Evolutionary conservation across 148 eudicot genomes (phyloP), one percentile per base, ranked within the genome.

Genomic region (Dianthus caryophyllus): DNA sequence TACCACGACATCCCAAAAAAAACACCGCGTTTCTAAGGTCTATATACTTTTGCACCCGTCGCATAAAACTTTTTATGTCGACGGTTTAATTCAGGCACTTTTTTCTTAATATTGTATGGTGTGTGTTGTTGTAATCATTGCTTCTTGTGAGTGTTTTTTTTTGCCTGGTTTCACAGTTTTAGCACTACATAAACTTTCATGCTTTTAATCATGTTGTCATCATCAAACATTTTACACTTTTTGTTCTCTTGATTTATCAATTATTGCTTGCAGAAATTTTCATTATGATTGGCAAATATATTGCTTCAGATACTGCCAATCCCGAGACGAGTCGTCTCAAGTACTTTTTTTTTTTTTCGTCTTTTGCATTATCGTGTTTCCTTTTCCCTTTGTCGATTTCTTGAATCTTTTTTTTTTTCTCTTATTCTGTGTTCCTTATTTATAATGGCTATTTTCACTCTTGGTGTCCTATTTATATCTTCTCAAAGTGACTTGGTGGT

Each of bases 181-280:
- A 57, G 29, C 38, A 57, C 61, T 57, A 30, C 17, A 39, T 57
- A 22, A 29, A 29, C 11, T 57, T 57, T 14, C 26, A 64, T 39
- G 13, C 36, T 56, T 47, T n/a, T 59, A 64, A 70, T 76, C 26
- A 70, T 76, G 38, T 70, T 52, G 65, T 38, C 53, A 70, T 75
- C 71, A 75, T 75, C 16, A 39, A 49, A 15, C 49, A 41, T 43
- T 17, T 21, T 36, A 70, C 64, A 64, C 67, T 43, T 11, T 27
- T 17, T 56, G 46, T 57, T 20, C 43, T 30, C 56, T 48, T 57
- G 36, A 38, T 61, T 65, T 41, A 49, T 64, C 20, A 52, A 53
- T 36, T 67, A 24, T 33, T 39, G 55, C 67, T 20, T 36, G 55
- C 50, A 55, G 8, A 6, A 47, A 36, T 58, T 58, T 58, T 47